Base-by-base conservation (phyloP, 805 yeast species). In the Candida xyloterini region DNA sequence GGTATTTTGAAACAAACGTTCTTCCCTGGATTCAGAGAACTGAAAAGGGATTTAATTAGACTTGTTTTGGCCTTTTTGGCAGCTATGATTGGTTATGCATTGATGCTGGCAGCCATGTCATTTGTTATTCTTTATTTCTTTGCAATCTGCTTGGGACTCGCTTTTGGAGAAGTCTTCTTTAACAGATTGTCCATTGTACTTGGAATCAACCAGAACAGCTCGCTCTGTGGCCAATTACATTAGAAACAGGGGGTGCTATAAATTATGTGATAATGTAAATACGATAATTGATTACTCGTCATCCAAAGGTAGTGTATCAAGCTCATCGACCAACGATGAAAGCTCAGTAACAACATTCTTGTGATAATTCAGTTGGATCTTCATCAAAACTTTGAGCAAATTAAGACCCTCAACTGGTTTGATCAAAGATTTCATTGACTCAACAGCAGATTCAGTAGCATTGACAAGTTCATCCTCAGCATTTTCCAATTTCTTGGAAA, bases 101-200 rank as follows among this genome's bases (percentile, higher is more conserved):
- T 84, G 52, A 84, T 84, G 95, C 70, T 84, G 64, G 89, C 79
- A 11, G 83, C 84, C 5, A 84, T 84, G 95, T 69, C 83, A 28
- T 84, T 69, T 56, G 73, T 82, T 7, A 50, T 82, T 32, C 62
- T 78, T 0, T 84, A 84, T 50, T 81, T 84, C 59, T 84, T 84
- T 62, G 91, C 86, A 2, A 79, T 82, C 22, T 76, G 81, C 13
- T 51, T 79, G 13, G 95, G 95, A 9, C 64, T 82, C 43, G 73
- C 89, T 0, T 64, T 82, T 41, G 86, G 87, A 26, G 85, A 84
- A 52, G 76, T 84, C 30, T 73, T 77, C 51, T 82, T 81, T 61
- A 81, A 81, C 50, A 74, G 85, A 57, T 58, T 79, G 33, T 55
- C 74, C 18, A 71, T 66, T 24, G 65, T 63, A 7, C 27, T 65